Percentiles rank a stretch among this genome's conserved stretches.
These are phyloP conservation scores for Xerocomus cyaneibrunnescens DNA, from an alignment of 1,284 basidiomycete species.

Conservation along the genomic window DNA sequence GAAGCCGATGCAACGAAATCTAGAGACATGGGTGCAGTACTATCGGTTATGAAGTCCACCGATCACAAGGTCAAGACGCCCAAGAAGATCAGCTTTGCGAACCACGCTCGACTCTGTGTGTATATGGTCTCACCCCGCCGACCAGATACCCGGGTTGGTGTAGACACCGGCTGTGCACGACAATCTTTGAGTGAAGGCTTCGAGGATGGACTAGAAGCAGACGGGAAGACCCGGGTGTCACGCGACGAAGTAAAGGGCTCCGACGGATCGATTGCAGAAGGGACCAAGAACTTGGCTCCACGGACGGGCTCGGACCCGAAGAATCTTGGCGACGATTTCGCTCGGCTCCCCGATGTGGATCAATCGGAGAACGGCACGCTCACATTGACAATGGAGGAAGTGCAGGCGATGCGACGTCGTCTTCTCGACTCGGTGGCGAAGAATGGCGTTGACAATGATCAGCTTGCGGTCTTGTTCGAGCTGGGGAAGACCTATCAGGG, in stretches of 20 bases:
- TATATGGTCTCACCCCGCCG: slow-evolving; percentile 22
- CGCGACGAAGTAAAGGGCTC: background rate
- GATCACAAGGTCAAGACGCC: slow-evolving; percentile 21
- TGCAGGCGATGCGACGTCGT: slow-evolving; percentile 17
- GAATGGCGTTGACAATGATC: slow-evolving; percentile 4
- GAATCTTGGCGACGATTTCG: background rate
- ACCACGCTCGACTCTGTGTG: slow-evolving; percentile 27
- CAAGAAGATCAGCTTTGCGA: slow-evolving; percentile 32
- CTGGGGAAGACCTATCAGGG: slow-evolving; percentile 23
- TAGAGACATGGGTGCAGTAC: background rate
- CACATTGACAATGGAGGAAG: slow-evolving; percentile 20
- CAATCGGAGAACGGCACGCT: slow-evolving; percentile 9
- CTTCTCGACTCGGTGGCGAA: slow-evolving; percentile 10
- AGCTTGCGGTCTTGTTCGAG: slow-evolving; percentile 23
- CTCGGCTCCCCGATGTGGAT: background rate
- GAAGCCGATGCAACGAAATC: background rate
- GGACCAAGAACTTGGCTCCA: background rate
- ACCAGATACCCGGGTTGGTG: background rate
- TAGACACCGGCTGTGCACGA: background rate
- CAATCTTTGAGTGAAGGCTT: background rate
- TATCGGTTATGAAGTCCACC: slow-evolving; percentile 9
- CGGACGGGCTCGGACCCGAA: background rate
- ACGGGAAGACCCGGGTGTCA: background rate
- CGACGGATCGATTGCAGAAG: background rate
- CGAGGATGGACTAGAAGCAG: background rate